Base-by-base conservation (phyloP, 2,329 filamentous ascomycete genomes). In the Canariomyces notabilis region DNA sequence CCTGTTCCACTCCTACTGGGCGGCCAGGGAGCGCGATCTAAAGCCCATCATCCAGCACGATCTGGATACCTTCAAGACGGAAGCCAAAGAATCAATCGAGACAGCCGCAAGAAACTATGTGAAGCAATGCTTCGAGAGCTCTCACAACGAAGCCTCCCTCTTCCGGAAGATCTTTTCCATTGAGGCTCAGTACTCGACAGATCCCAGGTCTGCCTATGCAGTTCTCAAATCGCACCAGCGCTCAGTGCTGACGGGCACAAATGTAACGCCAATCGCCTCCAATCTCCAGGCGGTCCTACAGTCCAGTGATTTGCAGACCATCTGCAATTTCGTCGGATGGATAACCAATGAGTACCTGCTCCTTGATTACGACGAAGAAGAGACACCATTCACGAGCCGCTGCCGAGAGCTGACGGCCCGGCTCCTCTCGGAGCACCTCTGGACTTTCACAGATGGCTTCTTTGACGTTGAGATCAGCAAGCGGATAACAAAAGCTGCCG, bases 91-190 rank as follows among this genome's bases (percentile, higher is more conserved):
- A 7, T 57, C 73, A 2, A 56, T 73, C 2, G 77, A 81, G 56
- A 77, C 76, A 2, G 77, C 76, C 4, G 71, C 72, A 12, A 69
- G 78, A 21, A 80, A 77, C 53, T 77, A 73, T 44, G 70, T 81
- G 51, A 81, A 81, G 58, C 77, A 81, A 59, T 73, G 69, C 44
- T 80, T 80, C 45, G 78, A 82, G 56, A 71, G 76, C 20, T 72
- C 77, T 2, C 77, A 74, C 54, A 73, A 74, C 47, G 78, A 82
- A 56, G 69, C 73, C 20, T 67, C 63, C 16, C 60, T 82, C 2
- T 79, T 82, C 48, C 58, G 67, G 23, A 75, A 71, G 49, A 66
- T 81, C n/a, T 81, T 82, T 51, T 68, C 69, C 19, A 64, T 81
- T 32, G 75, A 80, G 37, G 71, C 76, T 1, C 67, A 72, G 18